phyloP scores from a whole-genome alignment of 2,329 filamentous ascomycete genomes.

The Alternaria ethzedia region DNA sequence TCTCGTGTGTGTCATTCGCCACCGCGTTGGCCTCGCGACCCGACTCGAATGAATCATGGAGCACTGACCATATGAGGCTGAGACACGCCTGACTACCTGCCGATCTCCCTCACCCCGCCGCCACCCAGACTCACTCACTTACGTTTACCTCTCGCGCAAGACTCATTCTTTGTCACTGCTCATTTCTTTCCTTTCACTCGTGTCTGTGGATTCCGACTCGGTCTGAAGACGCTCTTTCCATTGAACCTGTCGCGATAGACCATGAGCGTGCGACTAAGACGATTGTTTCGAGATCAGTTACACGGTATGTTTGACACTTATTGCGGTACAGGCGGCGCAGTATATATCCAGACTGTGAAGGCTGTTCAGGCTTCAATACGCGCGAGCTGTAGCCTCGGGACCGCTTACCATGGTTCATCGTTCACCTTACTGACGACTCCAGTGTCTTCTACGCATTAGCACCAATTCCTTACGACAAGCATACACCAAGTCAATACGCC shows the following conservation, averaged over 20 bases:
- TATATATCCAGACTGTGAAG: not conserved
- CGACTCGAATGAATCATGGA: conserved; percentile 12
- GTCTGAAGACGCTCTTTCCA: conserved; percentile 14
- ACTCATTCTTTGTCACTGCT: conserved; percentile 5
- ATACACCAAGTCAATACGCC: not conserved
- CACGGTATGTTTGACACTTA: conserved; percentile 29
- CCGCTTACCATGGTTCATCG: not conserved
- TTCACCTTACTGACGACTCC: conserved; percentile 16
- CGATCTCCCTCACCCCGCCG: conserved; percentile 22
- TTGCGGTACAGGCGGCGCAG: conserved; percentile 1
- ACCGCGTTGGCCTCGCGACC: conserved; percentile 17
- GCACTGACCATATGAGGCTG: conserved; percentile 21
- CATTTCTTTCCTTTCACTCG: conserved; percentile 5
- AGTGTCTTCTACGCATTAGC: conserved; percentile 27
- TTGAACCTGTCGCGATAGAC: conserved; percentile 25
- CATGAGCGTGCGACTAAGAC: conserved; percentile 41
- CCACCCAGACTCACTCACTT: conserved; percentile 10
- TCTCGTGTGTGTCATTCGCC: conserved; percentile 3
- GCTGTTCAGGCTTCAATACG: not conserved
- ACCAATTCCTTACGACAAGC: conserved; percentile 6
- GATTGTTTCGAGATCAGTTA: conserved; percentile 36
- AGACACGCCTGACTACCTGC: conserved; percentile 7
- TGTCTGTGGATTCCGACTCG: conserved; percentile 12
- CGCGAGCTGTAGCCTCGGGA: not conserved
- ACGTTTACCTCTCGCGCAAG: conserved; percentile 10